These are phyloP conservation scores for Conticribra guillardii DNA, from an alignment of 108 stramenopile genomes.

Conservation along the genomic window DNA sequence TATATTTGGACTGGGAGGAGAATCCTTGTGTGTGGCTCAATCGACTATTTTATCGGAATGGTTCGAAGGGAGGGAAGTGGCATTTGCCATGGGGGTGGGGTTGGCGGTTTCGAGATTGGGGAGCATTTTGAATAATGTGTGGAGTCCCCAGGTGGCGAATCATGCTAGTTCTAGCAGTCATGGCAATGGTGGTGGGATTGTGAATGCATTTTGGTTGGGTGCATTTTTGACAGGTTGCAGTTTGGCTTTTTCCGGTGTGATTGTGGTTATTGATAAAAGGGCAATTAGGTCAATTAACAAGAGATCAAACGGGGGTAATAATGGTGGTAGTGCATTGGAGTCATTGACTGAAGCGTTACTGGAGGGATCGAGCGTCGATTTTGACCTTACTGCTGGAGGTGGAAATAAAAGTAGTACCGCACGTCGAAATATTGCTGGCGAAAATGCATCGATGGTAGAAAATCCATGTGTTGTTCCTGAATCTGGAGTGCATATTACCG, in stretches of 20 bases:
- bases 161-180: too few species aligned
- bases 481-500: conserved; percentile 21
- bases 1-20: conserved; percentile 71
- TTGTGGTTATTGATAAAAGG: conserved; percentile 25
- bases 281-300: conserved; percentile 8
- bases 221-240: conserved; percentile 24
- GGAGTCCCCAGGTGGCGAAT: conserved; percentile 57
- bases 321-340: conserved; percentile 10
- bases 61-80: conserved; percentile 67
- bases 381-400: background rate
- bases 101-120: conserved; percentile 60
- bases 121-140: conserved; percentile 59
- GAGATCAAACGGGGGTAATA: background rate
- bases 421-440: too few species aligned
- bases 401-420: too few species aligned
- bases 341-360: conserved; percentile 24
- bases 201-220: conserved; percentile 57
- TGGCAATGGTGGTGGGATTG: conserved; percentile 15
- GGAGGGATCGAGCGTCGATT: background rate
- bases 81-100: conserved; percentile 66
- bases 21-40: conserved; percentile 60
- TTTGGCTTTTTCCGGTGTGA: conserved; percentile 22
- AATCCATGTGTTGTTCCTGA: background rate
- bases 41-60: conserved; percentile 63
- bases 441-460: background rate